Conservation (phyloP, 1,284 basidiomycete species). For the Fomitopsis pinicola region DNA sequence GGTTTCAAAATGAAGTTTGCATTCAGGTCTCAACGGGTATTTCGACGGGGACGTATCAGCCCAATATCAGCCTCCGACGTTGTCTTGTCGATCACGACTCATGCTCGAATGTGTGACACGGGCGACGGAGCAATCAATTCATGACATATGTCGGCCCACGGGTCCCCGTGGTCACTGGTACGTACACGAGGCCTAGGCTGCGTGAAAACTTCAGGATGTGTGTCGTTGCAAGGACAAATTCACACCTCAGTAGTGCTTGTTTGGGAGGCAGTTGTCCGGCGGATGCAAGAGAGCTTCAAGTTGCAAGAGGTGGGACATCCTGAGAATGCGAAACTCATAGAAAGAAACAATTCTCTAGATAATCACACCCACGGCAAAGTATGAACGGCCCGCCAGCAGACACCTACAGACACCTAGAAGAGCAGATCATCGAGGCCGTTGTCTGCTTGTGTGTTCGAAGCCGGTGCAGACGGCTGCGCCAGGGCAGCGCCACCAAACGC, state of each 20-base stretch:
- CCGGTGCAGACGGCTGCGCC: constrained; percentile 15
- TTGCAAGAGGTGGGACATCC: background rate
- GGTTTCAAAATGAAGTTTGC: background rate
- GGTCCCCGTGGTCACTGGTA: no score
- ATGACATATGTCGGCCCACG: no score
- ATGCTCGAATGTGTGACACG: no score
- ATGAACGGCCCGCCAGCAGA: background rate
- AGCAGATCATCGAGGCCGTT: constrained; percentile 30
- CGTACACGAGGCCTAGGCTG: no score
- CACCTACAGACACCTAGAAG: constrained; percentile 22
- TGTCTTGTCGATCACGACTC: no score
- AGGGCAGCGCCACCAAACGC: constrained; percentile 31
- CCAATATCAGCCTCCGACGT: no score
- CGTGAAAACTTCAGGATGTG: no score
- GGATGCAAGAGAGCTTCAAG: background rate
- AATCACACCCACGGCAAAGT: background rate
- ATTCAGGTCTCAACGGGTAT: no score
- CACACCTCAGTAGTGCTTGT: background rate
- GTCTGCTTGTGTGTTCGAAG: constrained; percentile 11
- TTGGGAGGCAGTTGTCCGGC: no score
- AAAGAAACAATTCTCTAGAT: background rate
- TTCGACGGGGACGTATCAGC: no score
- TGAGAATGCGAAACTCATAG: background rate
- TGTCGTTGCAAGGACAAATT: background rate
- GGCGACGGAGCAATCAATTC: no score